Evolutionary conservation across 257 asterid species (phyloP), one percentile per base, ranked within the genome.

Genomic region (Eustoma russellianum): DNA sequence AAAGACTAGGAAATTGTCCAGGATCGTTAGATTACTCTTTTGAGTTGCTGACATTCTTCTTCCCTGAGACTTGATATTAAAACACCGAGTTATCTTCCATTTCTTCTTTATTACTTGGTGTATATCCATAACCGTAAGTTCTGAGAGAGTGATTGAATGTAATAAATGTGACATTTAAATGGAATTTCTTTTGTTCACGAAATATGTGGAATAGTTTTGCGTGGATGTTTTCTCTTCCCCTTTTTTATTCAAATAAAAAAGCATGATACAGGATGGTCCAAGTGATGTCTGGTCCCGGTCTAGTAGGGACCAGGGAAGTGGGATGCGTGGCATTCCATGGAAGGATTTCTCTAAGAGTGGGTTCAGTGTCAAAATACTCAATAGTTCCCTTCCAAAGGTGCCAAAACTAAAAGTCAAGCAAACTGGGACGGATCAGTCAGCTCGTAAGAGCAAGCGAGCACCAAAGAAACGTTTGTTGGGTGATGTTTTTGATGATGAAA

Each of bases 241-340:
- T 24, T 2, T 24, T 24, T 24, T 24, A 24, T 24, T 24, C 30
- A 24, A 24, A 24, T 24, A 24, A 24, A 24, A 17, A 24, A 24
- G 30, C 30, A 41, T 54, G 30, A 48, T 55, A 55, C 78, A 86
- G 94, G 83, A 73, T 57, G 59, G 53, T 34, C 55, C 64, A 33
- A n/a, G 19, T 58, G 58, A 50, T 12, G 53, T 13, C 16, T 44
- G 51, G 47, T 46, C 64, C 59, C 45, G 54, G 41, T 48, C 64
- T 59, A 48, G 38, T 56, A 56, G 18, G 57, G 70, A 61, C 46
- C 70, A 66, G 35, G 61, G 73, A 69, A 71, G 63, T 48, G 69
- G 71, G 45, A 80, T 86, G 59, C 73, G 66, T 46, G 94, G 85
- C 60, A 70, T 83, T 41, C 94, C 88, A 18, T 86, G 96, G 94